Base-by-base conservation (phyloP, 139 green algal species). In the Raphidocelis subcapitata region DNA sequence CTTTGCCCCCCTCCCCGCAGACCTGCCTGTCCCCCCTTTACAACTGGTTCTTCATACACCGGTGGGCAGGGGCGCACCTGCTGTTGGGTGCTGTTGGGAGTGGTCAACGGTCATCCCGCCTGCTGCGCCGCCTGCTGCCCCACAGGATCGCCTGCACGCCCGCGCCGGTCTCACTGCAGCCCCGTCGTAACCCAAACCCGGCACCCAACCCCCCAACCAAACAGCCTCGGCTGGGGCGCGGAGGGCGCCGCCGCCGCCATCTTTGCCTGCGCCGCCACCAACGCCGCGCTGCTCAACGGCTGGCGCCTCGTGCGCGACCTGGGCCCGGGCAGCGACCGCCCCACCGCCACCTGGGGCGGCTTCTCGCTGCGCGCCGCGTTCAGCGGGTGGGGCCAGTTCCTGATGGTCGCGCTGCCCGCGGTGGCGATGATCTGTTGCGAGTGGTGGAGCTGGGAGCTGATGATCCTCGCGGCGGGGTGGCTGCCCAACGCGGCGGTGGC, bases 161-260 rank as follows among this genome's bases (percentile, higher is more conserved):
- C 28, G 57, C 26, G 26, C 60, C 12, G 16, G 29, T 32, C 3
- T 32, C 18, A 8, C 62, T 67, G 20, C 21, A 41, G 23, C 12
- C 32, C 36, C 2, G 20, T 3, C 35, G 15, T 5, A 10, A 31
- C 28, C n/a, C 29, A 26, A 37, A 28, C 23, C 29, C 5, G 29
- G 63, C 29, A 18, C 32, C 32, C 10, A 23, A 36, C 44, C 18
- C 16, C 2, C 57, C 0, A 37, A 3, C 36, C 41, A 2, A 12
- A 26, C 69, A 76, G 69, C 37, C 55, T 57, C 2, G 44, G 59
- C 2, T 28, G 72, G 70, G 84, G 85, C 15, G 46, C 91, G 35
- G 74, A 86, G 5, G 88, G 88, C 35, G 88, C 88, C 23, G 88
- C 87, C 12, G 35, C 64, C 37, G 88, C 88, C 0, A 79, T 85